These are phyloP conservation scores for Rhynchospora breviuscula DNA, from an alignment of 176 grass and related monocot genomes.

Conservation along the genomic window DNA sequence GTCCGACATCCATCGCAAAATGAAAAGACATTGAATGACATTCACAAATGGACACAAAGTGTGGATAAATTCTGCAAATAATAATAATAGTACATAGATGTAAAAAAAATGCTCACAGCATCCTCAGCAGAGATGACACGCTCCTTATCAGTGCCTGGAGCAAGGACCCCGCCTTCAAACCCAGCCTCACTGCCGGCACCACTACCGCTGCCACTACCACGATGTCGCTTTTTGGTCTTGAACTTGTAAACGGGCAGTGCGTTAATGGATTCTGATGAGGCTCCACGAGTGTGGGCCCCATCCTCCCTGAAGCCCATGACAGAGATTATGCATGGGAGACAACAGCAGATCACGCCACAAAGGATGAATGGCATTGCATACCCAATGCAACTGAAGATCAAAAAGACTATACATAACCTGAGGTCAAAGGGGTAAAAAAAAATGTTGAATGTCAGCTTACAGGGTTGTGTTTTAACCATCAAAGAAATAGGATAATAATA, in stretches of 20 bases:
- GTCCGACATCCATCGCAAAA: not conserved
- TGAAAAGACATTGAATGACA: not conserved
- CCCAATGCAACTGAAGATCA: conserved; percentile 90
- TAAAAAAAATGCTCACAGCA: conserved; percentile 44
- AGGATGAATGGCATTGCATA: conserved; percentile 97
- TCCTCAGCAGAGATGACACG: conserved; percentile 72
- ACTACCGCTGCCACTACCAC: conserved; percentile 30
- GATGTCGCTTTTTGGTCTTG: conserved; percentile 63
- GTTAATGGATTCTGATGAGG: conserved; percentile 76
- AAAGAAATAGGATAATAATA: too few species aligned
- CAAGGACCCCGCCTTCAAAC: conserved; percentile 60
- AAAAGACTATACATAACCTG: conserved; percentile 96
- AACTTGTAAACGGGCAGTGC: conserved; percentile 85
- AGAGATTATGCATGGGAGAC: conserved; percentile 84
- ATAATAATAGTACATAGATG: not conserved
- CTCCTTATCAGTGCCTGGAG: conserved; percentile 76
- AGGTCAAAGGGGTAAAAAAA: not conserved
- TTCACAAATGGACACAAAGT: not conserved
- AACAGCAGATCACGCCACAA: conserved; percentile 89
- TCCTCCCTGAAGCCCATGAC: conserved; percentile 93
- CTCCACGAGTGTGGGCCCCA: conserved; percentile 65
- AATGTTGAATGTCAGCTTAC: not conserved
- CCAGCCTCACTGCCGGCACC: conserved; percentile 36
- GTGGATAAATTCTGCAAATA: not conserved
- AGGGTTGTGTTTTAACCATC: not conserved